Percentiles rank a stretch among this genome's conserved stretches.
Evolutionary conservation across 2,329 filamentous ascomycete species (phyloP).

Genomic region (Elsinoe necatrix): DNA sequence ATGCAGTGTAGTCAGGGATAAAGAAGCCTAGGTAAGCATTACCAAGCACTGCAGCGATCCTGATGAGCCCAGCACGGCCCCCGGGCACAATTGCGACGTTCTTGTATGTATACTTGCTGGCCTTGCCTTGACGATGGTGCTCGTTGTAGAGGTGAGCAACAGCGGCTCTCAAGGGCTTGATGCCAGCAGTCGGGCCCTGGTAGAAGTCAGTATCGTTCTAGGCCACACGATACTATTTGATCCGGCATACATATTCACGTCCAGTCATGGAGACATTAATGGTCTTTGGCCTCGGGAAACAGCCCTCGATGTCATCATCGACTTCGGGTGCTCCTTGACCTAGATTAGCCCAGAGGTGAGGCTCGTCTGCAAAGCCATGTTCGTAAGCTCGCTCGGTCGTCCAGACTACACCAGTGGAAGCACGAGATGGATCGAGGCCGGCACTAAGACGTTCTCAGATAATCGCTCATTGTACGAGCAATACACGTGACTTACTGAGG

Average conservation of each 20-base stretch:
- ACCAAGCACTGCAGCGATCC: slow-evolving; percentile 87
- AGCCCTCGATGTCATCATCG: slow-evolving; percentile 75
- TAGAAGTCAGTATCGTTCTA: neutral
- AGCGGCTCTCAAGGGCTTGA: slow-evolving; percentile 79
- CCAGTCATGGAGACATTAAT: slow-evolving; percentile 72
- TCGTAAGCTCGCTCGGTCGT: slow-evolving; percentile 79
- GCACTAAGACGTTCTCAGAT: slow-evolving; percentile 66
- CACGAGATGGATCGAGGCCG: slow-evolving; percentile 77
- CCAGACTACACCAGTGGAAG: slow-evolving; percentile 92
- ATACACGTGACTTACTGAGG: slow-evolving; percentile 52
- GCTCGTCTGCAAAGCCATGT: slow-evolving; percentile 76
- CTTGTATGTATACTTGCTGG: slow-evolving; percentile 90
- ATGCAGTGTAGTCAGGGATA: slow-evolving; percentile 71
- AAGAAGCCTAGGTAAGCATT: slow-evolving; percentile 82
- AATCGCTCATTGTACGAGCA: slow-evolving; percentile 38
- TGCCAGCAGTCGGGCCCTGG: slow-evolving; percentile 72
- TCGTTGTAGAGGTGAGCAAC: slow-evolving; percentile 90
- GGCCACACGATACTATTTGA: no score
- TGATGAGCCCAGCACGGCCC: slow-evolving; percentile 83
- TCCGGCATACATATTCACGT: slow-evolving; percentile 62
- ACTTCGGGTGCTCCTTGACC: slow-evolving; percentile 92
- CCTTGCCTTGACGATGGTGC: slow-evolving; percentile 79
- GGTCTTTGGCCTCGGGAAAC: slow-evolving; percentile 69
- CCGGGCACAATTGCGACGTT: slow-evolving; percentile 95
- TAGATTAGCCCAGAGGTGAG: slow-evolving; percentile 80